Conservation (phyloP, 805 yeast genomes). For the Spathaspora sp. region DNA sequence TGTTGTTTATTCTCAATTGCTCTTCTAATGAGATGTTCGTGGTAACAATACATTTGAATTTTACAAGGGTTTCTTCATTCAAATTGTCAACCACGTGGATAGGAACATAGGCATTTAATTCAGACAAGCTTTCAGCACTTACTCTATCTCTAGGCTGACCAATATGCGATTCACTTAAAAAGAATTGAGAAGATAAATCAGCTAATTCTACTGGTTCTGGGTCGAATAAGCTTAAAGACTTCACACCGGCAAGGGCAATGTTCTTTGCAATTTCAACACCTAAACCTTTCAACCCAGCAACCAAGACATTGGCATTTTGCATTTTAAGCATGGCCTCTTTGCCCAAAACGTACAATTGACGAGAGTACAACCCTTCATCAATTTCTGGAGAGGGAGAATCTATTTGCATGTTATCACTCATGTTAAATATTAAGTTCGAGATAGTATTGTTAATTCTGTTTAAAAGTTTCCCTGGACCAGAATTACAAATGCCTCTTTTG, state of each 20-base stretch:
- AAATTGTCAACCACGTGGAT: conserved; percentile 61
- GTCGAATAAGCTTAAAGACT: conserved; percentile 81
- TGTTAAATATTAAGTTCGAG: neutral
- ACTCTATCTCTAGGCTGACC: conserved; percentile 77
- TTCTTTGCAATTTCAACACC: conserved; percentile 97
- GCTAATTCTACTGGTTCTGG: conserved; percentile 61
- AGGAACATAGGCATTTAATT: conserved; percentile 89
- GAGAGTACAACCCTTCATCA: conserved; percentile 92
- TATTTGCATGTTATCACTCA: conserved; percentile 33
- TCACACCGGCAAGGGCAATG: conserved; percentile 95
- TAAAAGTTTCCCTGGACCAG: neutral
- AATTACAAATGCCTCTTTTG: neutral
- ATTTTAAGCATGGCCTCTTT: conserved; percentile 97
- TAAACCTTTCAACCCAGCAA: conserved; percentile 86
- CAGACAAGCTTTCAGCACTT: conserved; percentile 65
- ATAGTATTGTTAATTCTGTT: neutral
- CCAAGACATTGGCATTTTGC: conserved; percentile 90
- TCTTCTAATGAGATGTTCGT: conserved; percentile 70
- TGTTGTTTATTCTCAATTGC: conserved; percentile 69
- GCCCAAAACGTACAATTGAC: conserved; percentile 94
- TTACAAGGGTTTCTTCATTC: conserved; percentile 47
- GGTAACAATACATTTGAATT: conserved; percentile 80
- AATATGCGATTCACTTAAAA: conserved; percentile 63
- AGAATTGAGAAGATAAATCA: conserved; percentile 90
- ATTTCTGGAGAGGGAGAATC: conserved; percentile 49